Evolutionary conservation across 2,329 filamentous ascomycete species (phyloP), one percentile per base, ranked within the genome.

Genomic region (Allantophomopsis lycopodina): DNA sequence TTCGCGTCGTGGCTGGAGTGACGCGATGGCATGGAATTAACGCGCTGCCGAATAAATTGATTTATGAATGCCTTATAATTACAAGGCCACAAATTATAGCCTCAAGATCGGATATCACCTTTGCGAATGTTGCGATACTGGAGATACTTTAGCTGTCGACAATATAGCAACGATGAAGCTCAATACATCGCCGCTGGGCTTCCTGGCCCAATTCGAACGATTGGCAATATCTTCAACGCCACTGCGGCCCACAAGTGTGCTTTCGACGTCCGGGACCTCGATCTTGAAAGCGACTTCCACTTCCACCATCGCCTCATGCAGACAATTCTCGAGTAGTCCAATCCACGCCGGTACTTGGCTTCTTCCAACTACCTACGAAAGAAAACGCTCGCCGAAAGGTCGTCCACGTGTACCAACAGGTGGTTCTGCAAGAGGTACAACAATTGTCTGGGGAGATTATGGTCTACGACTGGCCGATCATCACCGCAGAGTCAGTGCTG

Each of bases 401-500:
- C 76, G 87, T 2, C 81, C 84, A 37, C 77, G 86, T 51, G 87
- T 96, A 37, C 75, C 84, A 17, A 98, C 88, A 0, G 91, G 91
- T 45, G 91, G 91, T 44, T 93, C 84, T 40, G 79, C 73, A 30
- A 87, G 93, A 59, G 91, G 91, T 50, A 98, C 91, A 30, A 96
- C 89, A 0, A 83, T 98, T 15, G 78, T 93, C 42, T 96, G 87
- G 86, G 91, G 91, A 40, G 88, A 96, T 60, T 98, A 88, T 57
- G 91, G 91, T 7, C 66, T 98, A 50, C 83, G 91, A 42, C 91
- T 98, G 79, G 78, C 71, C 46, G 91, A 98, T 62, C 84, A 94
- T 59, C 83, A 95, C 63, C 83, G 91, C 42, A 77, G 91, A 54
- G 84, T 98, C 57, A 86, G 82, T 49, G 84, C 91, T 17, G 68